Evolutionary conservation across 306 rosid genomes (phyloP), one percentile per base, ranked within the genome.

Genomic region (Cicer yamashitae): DNA sequence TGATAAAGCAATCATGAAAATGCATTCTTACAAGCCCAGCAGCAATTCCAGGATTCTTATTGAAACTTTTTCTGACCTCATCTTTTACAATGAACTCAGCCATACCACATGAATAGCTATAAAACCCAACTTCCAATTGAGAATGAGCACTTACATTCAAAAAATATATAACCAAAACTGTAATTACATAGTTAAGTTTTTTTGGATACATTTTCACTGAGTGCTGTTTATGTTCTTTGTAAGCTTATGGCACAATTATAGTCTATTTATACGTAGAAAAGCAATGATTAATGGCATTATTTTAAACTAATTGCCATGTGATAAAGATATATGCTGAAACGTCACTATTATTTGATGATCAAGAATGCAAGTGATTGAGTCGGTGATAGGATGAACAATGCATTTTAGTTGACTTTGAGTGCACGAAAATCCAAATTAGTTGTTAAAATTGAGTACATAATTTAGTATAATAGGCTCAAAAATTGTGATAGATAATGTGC

Each of bases 11-110:
- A 73, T 91, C 96, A 70, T 91, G 96, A 54, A 91, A 89, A 83
- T 89, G 97, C 89, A 89, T 77, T 84, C 97, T 83, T 30, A 91
- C 75, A 68, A 91, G 91, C 56, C 90, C 93, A 58, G 96, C 88
- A 79, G 89, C 93, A 71, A 89, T 50, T 41, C 91, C 91, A 62
- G 78, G 79, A 69, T 88, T 72, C 15, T 38, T 45, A 70, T 0
- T 7, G 60, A 65, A 73, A 58, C 43, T 81, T 85, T 67, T 82
- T 72, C 52, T 63, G 37, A 88, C 90, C 66, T 85, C 97, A 22
- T 87, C 86, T 58, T 88, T 87, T 9, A 92, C 91, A 51, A 88
- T 84, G 69, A 82, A 72, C 87, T 89, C 96, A 13, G 90, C 91
- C 47, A 59, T 47, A 38, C 14, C n/a, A 76, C 97, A 88, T 34